A percentile compares a stretch with the other conserved stretches of the same genome.
phyloP scores from a whole-genome alignment of 2,329 filamentous ascomycete species.

The Aspergillus awamori region DNA sequence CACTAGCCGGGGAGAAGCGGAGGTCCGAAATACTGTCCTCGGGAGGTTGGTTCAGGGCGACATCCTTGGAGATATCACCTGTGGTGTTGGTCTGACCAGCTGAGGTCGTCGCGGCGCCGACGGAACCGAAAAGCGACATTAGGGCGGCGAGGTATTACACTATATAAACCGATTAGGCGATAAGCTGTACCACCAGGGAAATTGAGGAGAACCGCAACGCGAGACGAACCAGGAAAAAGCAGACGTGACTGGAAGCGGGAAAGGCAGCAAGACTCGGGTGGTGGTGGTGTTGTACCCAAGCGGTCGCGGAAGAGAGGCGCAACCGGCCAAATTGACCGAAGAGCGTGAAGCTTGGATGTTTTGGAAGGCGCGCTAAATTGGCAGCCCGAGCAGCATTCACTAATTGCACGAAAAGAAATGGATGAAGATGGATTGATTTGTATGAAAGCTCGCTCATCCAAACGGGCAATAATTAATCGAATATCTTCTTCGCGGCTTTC shows the following conservation, averaged over 20 bases:
- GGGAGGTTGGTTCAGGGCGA: constrained; percentile 75
- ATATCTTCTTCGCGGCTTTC: not conserved
- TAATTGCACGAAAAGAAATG: not conserved
- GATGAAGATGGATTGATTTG: not conserved
- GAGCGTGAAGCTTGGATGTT: not conserved
- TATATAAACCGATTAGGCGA: not conserved
- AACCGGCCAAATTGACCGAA: not conserved
- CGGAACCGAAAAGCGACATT: constrained; percentile 57
- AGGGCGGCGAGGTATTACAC: constrained; percentile 24
- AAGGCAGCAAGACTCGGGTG: not conserved
- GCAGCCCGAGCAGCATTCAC: not conserved
- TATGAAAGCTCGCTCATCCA: not conserved
- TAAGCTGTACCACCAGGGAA: not conserved
- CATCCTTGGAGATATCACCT: constrained; percentile 88
- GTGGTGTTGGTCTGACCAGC: constrained; percentile 67
- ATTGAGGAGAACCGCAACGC: not conserved
- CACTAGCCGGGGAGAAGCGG: constrained; percentile 73
- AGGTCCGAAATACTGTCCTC: constrained; percentile 89
- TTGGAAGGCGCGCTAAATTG: not conserved
- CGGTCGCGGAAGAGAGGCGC: not conserved
- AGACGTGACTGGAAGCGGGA: not conserved
- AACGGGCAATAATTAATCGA: not conserved
- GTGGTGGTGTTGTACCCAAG: not conserved
- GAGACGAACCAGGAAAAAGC: constrained; percentile 11
- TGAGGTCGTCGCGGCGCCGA: constrained; percentile 54